Conservation (phyloP, 331 rosid species). For the Telfairia occidentalis region DNA sequence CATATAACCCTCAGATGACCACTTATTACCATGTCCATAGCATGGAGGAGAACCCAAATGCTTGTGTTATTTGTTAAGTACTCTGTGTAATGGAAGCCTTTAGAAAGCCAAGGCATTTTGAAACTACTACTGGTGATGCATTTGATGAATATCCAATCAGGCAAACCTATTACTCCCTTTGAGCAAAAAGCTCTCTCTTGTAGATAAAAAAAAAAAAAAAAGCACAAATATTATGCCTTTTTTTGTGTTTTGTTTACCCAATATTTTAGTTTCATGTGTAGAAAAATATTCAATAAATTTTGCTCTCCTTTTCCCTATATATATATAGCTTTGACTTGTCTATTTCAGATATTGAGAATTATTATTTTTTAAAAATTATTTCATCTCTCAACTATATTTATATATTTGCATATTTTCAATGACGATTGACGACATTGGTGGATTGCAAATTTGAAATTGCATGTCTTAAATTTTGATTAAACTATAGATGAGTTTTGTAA, state of each 20-base stretch:
- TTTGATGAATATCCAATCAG: not conserved
- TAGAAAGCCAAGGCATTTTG: not conserved
- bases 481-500: not conserved
- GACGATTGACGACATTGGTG: not conserved
- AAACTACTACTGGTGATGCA: not conserved
- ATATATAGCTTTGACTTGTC: not conserved
- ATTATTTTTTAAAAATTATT: not conserved
- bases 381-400: not conserved
- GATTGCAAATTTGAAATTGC: not conserved
- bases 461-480: not conserved
- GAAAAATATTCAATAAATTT: conserved; percentile 11
- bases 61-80: conserved; percentile 61
- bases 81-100: not conserved
- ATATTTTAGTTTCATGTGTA: not conserved
- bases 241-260: not conserved
- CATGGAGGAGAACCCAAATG: conserved; percentile 98
- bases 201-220: not conserved
- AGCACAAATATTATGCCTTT: not conserved
- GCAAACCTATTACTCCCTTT: not conserved
- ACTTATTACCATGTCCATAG: conserved; percentile 59
- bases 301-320: not conserved
- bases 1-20: conserved; percentile 63
- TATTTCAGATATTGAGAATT: not conserved
- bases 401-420: not conserved
- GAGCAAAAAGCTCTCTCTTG: not conserved